Base-by-base conservation (phyloP, 2,329 filamentous ascomycete species). In the Trichoderma arundinaceum region DNA sequence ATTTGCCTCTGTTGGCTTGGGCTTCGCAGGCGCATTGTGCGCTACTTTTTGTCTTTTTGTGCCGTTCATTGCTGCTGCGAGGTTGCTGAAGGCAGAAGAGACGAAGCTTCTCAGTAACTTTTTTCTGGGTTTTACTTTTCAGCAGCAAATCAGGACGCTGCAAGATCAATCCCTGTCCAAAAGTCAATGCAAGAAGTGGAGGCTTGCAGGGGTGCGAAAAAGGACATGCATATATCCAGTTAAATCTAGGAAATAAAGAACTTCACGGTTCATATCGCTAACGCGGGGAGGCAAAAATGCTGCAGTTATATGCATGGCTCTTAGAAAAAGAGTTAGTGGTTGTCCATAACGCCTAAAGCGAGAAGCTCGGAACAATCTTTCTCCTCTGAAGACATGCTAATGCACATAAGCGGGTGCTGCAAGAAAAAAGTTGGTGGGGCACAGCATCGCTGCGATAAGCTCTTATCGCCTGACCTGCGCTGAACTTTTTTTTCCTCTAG, bases 1-100 rank as follows among this genome's bases (percentile, higher is more conserved):
- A 28, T 19, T 61, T 28, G 64, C 54, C 28, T 67, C 49, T 33
- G 48, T 39, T 2, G 43, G 10, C 13, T 56, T 43, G 15, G 46
- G 41, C 52, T 69, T 72, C 22, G 67, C 69, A 33, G 72, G 69
- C 68, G 68, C 68, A 65, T 71, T 71, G 5, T 76, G 74, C 57
- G 76, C 76, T 44, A 76, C 66, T 74, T 81, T 83, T 72, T 78
- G 77, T 66, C 81, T 75, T 68, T 83, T 83, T 28, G 71, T 56
- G 44, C 76, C 70, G 44, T 72, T 74, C 79, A 82, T 80, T 43
- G 46, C 74, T 70, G 64, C 51, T 65, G 51, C 33, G 66, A 67
- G 35, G 59, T 28, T 51, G 52, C 46, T 61, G 22, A 28, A 32
- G 44, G 56, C 35, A 62, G 58, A 68, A 61, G 35, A 49, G 38